These are phyloP conservation scores for Fusarium sp. DNA, from an alignment of 2,329 filamentous ascomycete species.

Conservation along the genomic window DNA sequence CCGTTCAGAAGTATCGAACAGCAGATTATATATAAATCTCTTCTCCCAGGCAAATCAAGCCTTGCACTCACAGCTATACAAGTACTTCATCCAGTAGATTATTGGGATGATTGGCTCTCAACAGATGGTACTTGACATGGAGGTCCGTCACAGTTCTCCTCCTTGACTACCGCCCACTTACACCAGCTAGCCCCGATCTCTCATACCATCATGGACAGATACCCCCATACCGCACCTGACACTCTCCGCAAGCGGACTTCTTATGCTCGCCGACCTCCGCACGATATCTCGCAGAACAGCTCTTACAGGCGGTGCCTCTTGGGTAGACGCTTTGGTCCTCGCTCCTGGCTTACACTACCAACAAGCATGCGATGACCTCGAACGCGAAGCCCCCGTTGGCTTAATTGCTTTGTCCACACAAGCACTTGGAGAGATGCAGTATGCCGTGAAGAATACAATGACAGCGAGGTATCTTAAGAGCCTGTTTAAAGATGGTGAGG, in stretches of 20 bases:
- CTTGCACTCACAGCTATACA: too few relatives aligned
- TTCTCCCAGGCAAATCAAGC: not conserved
- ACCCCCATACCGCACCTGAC: slow-evolving; percentile 60
- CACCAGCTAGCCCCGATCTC: slow-evolving; percentile 34
- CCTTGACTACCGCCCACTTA: slow-evolving; percentile 7
- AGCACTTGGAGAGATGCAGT: slow-evolving; percentile 41
- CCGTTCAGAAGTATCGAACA: not conserved
- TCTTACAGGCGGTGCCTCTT: slow-evolving; percentile 67
- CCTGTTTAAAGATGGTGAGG: slow-evolving; percentile 43
- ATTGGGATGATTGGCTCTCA: not conserved
- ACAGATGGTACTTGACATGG: slow-evolving; percentile 6
- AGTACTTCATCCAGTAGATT: too few relatives aligned
- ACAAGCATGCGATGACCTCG: slow-evolving; percentile 65
- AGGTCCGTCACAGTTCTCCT: slow-evolving; percentile 19
- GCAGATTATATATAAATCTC: not conserved
- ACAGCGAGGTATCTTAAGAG: slow-evolving; percentile 61
- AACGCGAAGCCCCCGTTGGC: slow-evolving; percentile 54
- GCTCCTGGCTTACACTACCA: slow-evolving; percentile 72
- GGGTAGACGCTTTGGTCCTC: slow-evolving; percentile 68
- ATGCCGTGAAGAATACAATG: slow-evolving; percentile 62
- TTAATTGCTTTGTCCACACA: slow-evolving; percentile 45
- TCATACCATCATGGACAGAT: slow-evolving; percentile 58
- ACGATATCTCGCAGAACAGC: slow-evolving; percentile 68
- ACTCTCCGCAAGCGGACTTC: slow-evolving; percentile 65
- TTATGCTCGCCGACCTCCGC: slow-evolving; percentile 70